Percentiles rank a stretch among this genome's conserved stretches.
These are phyloP conservation scores for Flaveria brownii DNA, from an alignment of 129 eudicot species.

Conservation along the genomic window DNA sequence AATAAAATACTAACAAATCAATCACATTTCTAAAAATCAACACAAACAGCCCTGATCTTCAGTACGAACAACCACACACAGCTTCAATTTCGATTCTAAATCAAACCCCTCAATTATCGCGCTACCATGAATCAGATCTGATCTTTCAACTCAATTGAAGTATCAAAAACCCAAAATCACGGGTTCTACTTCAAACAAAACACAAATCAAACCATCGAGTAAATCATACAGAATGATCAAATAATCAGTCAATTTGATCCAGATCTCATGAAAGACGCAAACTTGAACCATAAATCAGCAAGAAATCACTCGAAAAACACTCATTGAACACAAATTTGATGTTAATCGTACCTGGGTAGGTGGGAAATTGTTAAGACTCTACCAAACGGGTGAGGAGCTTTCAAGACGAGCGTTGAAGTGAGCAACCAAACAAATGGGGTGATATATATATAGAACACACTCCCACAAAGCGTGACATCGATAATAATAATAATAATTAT, in stretches of 20 bases:
- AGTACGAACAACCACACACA: constrained; percentile 10
- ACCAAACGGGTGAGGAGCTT: constrained; percentile 20
- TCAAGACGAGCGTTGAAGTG: constrained; percentile 10
- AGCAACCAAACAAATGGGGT: constrained; percentile 6
- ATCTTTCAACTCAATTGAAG: constrained; percentile 8
- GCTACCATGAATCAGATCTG: constrained; percentile 27
- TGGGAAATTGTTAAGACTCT: constrained; percentile 10
- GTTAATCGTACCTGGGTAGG: constrained; percentile 17
- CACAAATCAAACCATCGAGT: constrained; percentile 19
- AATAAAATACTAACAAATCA: not conserved
- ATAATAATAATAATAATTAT: not conserved
- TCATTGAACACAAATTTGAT: constrained; percentile 5
- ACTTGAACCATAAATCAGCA: constrained; percentile 10
- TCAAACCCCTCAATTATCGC: constrained; percentile 9
- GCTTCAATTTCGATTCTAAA: not conserved
- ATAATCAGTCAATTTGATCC: not conserved
- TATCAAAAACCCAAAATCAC: constrained; percentile 8
- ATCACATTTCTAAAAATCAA: constrained; percentile 14
- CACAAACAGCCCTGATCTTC: constrained; percentile 17
- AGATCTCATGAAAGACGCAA: constrained; percentile 13
- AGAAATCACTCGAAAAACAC: not conserved
- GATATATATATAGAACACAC: not conserved
- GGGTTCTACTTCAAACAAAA: not conserved
- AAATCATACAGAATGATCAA: constrained; percentile 6
- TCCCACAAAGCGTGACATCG: not conserved